phyloP scores from a whole-genome alignment of 1,139 yeast species.

The Pneumocystis sp. region DNA sequence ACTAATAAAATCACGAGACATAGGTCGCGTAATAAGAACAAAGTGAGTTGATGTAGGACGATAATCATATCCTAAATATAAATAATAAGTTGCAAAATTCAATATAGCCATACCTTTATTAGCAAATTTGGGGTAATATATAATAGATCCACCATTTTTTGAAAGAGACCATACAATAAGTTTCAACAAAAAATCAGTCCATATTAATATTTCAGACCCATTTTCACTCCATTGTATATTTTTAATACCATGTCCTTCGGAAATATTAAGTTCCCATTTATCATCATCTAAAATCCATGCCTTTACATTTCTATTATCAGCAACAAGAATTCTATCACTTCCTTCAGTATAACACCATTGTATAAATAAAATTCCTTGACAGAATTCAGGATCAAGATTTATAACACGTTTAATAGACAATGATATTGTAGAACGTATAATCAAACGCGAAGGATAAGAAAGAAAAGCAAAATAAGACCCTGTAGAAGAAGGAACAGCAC shows the following conservation, averaged over 20 bases:
- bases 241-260: constrained; percentile 13
- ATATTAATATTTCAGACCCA: constrained; percentile 14
- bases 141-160: neutral
- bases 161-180: constrained; percentile 12
- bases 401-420: constrained; percentile 9
- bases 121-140: constrained; percentile 3
- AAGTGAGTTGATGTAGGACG: constrained; percentile 13
- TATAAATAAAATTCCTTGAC: neutral
- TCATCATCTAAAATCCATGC: constrained; percentile 13
- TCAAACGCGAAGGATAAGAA: constrained; percentile 2
- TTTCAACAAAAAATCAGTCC: constrained; percentile 13
- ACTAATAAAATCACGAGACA: constrained; percentile 13
- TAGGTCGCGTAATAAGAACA: constrained; percentile 14
- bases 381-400: constrained; percentile 4
- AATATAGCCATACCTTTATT: neutral
- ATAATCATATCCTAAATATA: constrained; percentile 9
- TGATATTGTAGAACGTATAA: constrained; percentile 10
- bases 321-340: constrained; percentile 13
- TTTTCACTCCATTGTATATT: constrained; percentile 14
- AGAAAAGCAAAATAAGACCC: constrained; percentile 4
- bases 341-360: constrained; percentile 7
- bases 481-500: neutral
- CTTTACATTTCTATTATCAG: constrained; percentile 10
- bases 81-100: neutral
- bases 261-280: constrained; percentile 4